phyloP scores from a whole-genome alignment of 2,329 filamentous ascomycete species.

The Xylaria sp. region DNA sequence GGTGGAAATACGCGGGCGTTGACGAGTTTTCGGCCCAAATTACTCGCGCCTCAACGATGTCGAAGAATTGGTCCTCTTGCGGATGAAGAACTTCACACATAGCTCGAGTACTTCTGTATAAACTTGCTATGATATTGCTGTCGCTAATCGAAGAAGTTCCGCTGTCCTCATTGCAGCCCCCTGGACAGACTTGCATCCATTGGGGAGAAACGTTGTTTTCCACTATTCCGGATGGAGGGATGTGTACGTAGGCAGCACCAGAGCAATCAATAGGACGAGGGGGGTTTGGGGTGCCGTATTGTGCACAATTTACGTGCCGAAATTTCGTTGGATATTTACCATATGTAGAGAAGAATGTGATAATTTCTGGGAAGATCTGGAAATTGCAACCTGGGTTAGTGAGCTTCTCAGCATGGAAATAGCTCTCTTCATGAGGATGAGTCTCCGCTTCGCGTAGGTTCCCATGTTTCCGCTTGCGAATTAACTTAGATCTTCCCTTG shows the following conservation, averaged over 20 bases:
- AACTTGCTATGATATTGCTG: background rate
- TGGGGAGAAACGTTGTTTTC: background rate
- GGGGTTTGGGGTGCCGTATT: background rate
- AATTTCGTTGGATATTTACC: background rate
- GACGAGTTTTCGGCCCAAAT: conserved; percentile 1
- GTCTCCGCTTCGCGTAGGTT: background rate
- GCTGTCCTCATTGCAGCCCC: conserved; percentile 11
- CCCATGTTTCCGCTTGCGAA: background rate
- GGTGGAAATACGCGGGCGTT: conserved; percentile 20
- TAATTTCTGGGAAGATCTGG: conserved; percentile 2
- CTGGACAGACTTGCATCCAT: conserved; percentile 17
- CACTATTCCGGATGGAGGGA: background rate
- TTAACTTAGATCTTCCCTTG: background rate
- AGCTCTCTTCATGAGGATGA: no score
- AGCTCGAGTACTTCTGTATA: background rate
- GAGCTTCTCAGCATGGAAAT: background rate
- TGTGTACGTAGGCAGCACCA: background rate
- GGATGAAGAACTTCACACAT: background rate
- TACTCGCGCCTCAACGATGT: background rate
- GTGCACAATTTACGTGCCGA: background rate
- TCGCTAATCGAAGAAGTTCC: background rate
- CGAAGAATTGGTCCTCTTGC: background rate
- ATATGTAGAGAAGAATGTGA: background rate
- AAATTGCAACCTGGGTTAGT: background rate
- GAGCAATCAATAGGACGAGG: background rate